phyloP scores from a whole-genome alignment of 2,329 filamentous ascomycete genomes.

The Xylaria multiplex region DNA sequence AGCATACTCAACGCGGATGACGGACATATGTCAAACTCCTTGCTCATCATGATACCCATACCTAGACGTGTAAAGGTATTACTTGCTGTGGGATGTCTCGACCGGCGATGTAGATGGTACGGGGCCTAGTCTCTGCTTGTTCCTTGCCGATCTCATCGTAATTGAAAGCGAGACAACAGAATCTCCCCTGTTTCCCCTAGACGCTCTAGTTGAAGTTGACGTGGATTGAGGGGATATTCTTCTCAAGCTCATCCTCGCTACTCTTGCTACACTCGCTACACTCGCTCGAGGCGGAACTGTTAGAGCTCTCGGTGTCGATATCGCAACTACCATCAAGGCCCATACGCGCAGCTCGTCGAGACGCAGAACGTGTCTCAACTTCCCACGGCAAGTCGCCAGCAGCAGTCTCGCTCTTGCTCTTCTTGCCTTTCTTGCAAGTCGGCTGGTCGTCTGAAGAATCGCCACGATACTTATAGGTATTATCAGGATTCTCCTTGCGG shows the following conservation, averaged over 20 bases:
- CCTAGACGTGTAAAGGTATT: background rate
- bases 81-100: background rate
- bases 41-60: no score
- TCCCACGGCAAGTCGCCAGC: slow-evolving; percentile 1
- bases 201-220: no score
- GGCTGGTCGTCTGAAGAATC: slow-evolving; percentile 17
- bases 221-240: no score
- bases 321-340: slow-evolving; percentile 26
- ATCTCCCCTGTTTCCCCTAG: no score
- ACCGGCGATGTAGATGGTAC: background rate
- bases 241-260: background rate
- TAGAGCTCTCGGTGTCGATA: slow-evolving; percentile 6
- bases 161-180: background rate
- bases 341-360: background rate
- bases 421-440: slow-evolving; percentile 1
- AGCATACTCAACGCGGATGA: background rate
- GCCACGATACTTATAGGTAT: slow-evolving; percentile 7
- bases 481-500: background rate
- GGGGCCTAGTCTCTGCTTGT: no score
- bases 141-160: no score
- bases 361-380: slow-evolving; percentile 20
- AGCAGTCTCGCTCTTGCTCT: background rate
- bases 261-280: no score
- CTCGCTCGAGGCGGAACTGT: background rate
- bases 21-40: background rate